These are phyloP conservation scores for Ophiocordyceps camponoti-saundersi DNA, from an alignment of 2,329 filamentous ascomycete genomes.

Conservation along the genomic window DNA sequence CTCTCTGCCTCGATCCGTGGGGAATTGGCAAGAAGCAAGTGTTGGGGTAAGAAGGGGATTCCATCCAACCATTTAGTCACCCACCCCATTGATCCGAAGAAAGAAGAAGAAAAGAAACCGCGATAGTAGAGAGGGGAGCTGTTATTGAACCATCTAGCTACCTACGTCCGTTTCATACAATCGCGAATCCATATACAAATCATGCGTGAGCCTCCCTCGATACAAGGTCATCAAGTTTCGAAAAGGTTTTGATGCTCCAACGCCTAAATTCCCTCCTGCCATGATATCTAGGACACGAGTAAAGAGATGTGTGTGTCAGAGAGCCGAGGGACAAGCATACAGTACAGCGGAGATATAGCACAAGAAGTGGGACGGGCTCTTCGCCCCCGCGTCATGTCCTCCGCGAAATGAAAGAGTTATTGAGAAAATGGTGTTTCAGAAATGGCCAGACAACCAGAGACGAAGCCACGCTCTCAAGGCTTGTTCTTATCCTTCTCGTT, in stretches of 20 bases:
- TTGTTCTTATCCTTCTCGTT: slow-evolving; percentile 39
- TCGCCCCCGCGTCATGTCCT: slow-evolving; percentile 15
- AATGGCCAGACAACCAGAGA: slow-evolving; percentile 5
- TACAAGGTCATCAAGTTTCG: slow-evolving; percentile 25
- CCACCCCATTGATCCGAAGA: too few species aligned
- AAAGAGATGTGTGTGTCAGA: slow-evolving; percentile 17
- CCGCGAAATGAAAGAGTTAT: slow-evolving; percentile 13
- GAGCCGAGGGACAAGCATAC: slow-evolving; percentile 23
- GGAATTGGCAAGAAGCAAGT: too few species aligned
- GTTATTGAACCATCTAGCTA: slow-evolving; percentile 31
- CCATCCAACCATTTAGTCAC: too few species aligned
- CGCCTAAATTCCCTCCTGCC: slow-evolving; percentile 27
- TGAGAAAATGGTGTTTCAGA: slow-evolving; percentile 7
- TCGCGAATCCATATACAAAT: slow-evolving; percentile 16
- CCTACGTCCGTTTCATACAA: slow-evolving; percentile 13
- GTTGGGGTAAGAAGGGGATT: too few species aligned
- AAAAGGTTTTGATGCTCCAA: slow-evolving; percentile 33
- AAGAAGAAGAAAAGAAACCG: background rate
- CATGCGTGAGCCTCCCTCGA: slow-evolving; percentile 17
- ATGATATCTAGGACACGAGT: slow-evolving; percentile 27
- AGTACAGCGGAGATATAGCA: slow-evolving; percentile 32
- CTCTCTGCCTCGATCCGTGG: too few species aligned
- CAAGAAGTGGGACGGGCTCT: slow-evolving; percentile 15
- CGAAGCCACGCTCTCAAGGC: slow-evolving; percentile 34
- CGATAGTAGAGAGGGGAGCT: slow-evolving; percentile 39